A percentile compares a stretch with the other conserved stretches of the same genome.
phyloP scores from a whole-genome alignment of 164 flowering plant genomes.

The Umbellularia californica region DNA sequence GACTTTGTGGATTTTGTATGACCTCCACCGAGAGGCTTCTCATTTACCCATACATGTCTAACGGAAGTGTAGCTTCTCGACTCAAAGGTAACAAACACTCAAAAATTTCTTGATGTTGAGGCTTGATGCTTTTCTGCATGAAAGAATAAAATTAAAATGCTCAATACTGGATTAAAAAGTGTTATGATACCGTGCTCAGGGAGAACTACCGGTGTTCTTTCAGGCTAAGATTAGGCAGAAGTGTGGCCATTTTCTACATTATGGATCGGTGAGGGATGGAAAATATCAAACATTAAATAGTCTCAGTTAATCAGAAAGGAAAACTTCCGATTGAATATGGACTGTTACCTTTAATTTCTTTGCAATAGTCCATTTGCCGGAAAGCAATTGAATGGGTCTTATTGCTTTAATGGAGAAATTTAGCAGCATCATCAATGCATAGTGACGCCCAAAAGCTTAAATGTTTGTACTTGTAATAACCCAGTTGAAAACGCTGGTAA shows the following conservation, averaged over 20 bases:
- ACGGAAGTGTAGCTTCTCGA: constrained; percentile 81
- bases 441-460: background rate
- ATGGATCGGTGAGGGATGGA: background rate
- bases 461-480: background rate
- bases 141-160: background rate
- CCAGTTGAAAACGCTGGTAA: background rate
- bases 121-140: background rate
- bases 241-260: background rate
- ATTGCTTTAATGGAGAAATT: background rate
- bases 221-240: background rate
- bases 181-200: background rate
- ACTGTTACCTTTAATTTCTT: background rate
- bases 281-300: background rate
- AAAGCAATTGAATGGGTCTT: background rate
- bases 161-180: background rate
- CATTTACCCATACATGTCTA: constrained; percentile 78
- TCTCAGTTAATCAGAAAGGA: background rate
- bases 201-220: background rate
- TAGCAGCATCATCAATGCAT: background rate
- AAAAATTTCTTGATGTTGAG: background rate
- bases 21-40: constrained; percentile 62
- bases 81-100: constrained; percentile 47
- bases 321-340: background rate
- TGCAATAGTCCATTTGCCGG: background rate
- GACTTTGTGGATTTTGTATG: constrained; percentile 65